phyloP scores from a whole-genome alignment of 768 basidiomycete genomes.

The Amanita subjunquillea region DNA sequence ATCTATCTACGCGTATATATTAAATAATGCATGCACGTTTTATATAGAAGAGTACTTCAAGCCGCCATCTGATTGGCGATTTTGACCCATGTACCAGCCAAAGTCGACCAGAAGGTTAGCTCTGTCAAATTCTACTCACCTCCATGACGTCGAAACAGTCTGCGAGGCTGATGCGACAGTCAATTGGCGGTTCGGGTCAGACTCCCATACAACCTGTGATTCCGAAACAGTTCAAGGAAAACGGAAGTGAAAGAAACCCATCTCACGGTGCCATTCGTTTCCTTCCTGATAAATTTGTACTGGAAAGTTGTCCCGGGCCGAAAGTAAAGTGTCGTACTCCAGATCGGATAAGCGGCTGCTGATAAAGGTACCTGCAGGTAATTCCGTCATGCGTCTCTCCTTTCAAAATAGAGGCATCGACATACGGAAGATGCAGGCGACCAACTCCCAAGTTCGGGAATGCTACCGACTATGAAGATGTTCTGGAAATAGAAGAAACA shows the following conservation, averaged over 20 bases:
- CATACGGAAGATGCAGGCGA: conserved; percentile 33
- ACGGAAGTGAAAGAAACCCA: not conserved
- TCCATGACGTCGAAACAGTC: conserved; percentile 33
- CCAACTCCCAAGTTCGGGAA: conserved; percentile 47
- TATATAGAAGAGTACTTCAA: too few species aligned
- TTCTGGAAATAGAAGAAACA: conserved; percentile 27
- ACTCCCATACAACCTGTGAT: conserved; percentile 46
- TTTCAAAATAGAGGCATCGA: not conserved
- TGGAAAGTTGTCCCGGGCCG: conserved; percentile 39
- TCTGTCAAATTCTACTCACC: conserved; percentile 14
- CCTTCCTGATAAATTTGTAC: conserved; percentile 55
- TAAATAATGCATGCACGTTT: too few species aligned
- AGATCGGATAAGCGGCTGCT: conserved; percentile 40
- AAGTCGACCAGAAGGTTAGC: not conserved
- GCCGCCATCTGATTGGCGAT: too few species aligned
- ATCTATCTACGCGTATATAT: too few species aligned
- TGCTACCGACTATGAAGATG: conserved; percentile 48
- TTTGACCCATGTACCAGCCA: not conserved
- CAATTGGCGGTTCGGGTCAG: conserved; percentile 44
- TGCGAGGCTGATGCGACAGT: conserved; percentile 28
- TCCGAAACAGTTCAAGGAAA: not conserved
- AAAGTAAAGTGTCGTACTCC: conserved; percentile 39
- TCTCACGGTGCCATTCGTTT: conserved; percentile 36
- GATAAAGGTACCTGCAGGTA: conserved; percentile 37
- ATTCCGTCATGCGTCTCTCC: not conserved